These are phyloP conservation scores for Thozetella sp. DNA, from an alignment of 495 filamentous ascomycete species.

Conservation along the genomic window DNA sequence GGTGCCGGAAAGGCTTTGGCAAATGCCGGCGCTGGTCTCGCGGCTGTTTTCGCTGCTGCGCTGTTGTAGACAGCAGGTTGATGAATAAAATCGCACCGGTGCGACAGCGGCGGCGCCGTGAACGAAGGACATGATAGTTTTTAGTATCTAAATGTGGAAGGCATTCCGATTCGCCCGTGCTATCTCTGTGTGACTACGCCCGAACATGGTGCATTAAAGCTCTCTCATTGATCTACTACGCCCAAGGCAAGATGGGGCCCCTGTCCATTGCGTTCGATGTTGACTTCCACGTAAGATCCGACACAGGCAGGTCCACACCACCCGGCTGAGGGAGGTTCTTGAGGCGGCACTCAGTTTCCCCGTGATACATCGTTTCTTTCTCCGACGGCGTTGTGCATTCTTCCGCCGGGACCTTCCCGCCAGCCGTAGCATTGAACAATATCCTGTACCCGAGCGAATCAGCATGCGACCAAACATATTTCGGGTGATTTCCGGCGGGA, in stretches of 20 bases:
- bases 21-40: background rate
- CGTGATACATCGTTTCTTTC: background rate
- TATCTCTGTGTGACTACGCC: no score
- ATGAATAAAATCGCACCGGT: background rate
- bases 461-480: background rate
- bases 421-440: slow-evolving; percentile 4
- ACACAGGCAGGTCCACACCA: background rate
- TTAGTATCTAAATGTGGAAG: no score
- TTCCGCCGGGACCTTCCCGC: background rate
- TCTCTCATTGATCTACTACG: no score
- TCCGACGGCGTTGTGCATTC: slow-evolving; percentile 2
- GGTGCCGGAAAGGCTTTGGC: background rate
- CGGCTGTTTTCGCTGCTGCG: background rate
- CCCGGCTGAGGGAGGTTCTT: background rate
- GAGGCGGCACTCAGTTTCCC: slow-evolving; percentile 2
- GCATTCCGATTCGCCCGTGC: no score
- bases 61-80: background rate
- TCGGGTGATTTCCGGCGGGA: background rate
- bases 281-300: slow-evolving; percentile 6
- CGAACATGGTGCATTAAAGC: no score
- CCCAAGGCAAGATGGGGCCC: slow-evolving; percentile 13
- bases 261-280: slow-evolving; percentile 8
- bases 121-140: no score
- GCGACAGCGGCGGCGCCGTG: background rate
- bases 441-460: background rate